phyloP scores from a whole-genome alignment of 257 asterid species.

The Solanum lycopersicoides region DNA sequence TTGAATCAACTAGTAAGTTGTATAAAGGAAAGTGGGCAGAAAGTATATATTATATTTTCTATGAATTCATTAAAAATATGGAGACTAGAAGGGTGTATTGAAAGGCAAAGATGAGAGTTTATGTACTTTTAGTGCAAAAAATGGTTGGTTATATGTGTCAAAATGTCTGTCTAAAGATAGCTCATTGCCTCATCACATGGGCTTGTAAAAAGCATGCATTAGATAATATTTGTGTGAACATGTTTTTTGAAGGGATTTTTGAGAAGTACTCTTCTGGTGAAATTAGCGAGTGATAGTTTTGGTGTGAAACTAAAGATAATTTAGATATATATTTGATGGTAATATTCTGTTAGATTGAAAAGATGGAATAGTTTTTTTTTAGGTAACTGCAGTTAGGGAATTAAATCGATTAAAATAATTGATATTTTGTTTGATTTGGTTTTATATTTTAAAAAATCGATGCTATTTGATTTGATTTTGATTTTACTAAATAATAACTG shows the following conservation, averaged over 20 bases:
- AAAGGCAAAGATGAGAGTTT: not conserved
- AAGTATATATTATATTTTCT: not conserved
- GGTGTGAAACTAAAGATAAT: too few species aligned
- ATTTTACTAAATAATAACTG: too few species aligned
- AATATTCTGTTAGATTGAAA: too few species aligned
- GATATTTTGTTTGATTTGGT: too few species aligned
- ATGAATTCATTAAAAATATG: not conserved
- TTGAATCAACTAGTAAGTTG: not conserved
- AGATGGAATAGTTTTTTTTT: too few species aligned
- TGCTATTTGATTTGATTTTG: too few species aligned
- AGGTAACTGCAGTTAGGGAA: too few species aligned
- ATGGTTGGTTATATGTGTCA: not conserved
- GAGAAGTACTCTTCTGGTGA: too few species aligned
- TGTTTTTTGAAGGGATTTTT: not conserved
- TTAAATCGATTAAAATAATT: accelerated
- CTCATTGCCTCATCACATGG: not conserved
- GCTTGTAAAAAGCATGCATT: not conserved
- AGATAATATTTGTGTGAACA: not conserved
- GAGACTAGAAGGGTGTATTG: not conserved
- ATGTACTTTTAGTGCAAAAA: not conserved
- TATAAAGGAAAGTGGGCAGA: not conserved
- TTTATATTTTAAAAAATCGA: too few species aligned
- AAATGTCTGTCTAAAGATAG: not conserved
- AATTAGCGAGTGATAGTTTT: too few species aligned
- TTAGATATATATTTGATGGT: too few species aligned